Conservation (phyloP, 169 alveolate genomes). For the Eimeria praecox region DNA sequence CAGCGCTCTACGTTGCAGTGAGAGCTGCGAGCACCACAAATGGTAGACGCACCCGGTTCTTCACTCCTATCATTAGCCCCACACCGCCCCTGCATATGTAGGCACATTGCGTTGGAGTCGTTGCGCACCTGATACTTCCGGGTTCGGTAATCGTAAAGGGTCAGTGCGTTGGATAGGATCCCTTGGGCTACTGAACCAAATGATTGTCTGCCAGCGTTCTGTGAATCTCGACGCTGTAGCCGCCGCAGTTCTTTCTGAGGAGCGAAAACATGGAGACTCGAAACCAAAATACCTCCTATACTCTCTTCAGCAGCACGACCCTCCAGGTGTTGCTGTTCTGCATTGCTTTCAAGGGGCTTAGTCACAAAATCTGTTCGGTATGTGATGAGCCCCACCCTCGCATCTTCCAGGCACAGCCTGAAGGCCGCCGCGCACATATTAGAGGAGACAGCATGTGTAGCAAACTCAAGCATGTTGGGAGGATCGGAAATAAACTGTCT, state of each 20-base stretch:
- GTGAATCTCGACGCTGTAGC: background rate
- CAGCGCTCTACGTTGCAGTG: constrained; percentile 39
- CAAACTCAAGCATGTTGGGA: constrained; percentile 40
- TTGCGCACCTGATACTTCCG: constrained; percentile 66
- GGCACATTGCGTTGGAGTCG: background rate
- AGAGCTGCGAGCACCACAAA: constrained; percentile 45
- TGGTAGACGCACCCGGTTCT: background rate
- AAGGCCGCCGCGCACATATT: constrained; percentile 41
- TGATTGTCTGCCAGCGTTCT: background rate
- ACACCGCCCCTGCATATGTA: background rate
- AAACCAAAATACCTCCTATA: background rate
- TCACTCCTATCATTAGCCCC: background rate
- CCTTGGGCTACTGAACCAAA: constrained; percentile 2
- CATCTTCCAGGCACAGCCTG: background rate
- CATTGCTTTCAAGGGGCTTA: background rate
- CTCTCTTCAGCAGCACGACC: too few relatives aligned
- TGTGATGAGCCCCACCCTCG: background rate
- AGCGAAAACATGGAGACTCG: constrained; percentile 1
- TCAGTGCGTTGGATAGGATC: constrained; percentile 33
- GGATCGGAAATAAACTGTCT: background rate
- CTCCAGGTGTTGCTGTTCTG: background rate
- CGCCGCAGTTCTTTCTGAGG: constrained; percentile 1
- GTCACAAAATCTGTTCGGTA: background rate
- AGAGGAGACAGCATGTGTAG: constrained; percentile 9
- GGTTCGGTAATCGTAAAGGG: constrained; percentile 48